These are phyloP conservation scores for Cavenderia fasciculata DNA, from an alignment of 78 protist species.

Conservation along the genomic window DNA sequence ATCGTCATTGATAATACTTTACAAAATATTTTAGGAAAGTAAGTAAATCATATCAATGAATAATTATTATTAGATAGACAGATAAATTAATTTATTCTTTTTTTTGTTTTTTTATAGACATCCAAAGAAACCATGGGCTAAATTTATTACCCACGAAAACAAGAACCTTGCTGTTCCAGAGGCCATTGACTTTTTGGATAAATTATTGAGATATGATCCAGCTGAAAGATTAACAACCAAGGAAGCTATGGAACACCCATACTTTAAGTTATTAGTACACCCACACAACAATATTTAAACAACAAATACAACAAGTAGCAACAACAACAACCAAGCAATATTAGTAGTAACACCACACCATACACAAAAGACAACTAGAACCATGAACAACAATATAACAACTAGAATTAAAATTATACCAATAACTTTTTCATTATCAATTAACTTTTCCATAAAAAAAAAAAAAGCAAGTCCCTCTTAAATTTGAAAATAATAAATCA, in stretches of 20 bases:
- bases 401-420: neutral
- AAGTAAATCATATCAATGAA: neutral
- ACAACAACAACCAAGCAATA: neutral
- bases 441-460: neutral
- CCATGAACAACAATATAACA: neutral
- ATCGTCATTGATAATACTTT: slow-evolving; percentile 89
- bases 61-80: neutral
- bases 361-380: neutral
- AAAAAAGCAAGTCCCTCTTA: neutral
- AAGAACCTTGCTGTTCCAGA: slow-evolving; percentile 91
- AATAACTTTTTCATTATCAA: neutral
- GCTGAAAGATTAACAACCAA: slow-evolving; percentile 81
- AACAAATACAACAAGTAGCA: neutral
- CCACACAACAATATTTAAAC: slow-evolving; percentile 6
- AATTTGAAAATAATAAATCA: neutral
- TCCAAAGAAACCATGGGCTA: slow-evolving; percentile 89
- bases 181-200: slow-evolving; percentile 97
- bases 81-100: neutral
- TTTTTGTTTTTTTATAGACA: slow-evolving; percentile 33
- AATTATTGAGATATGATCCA: slow-evolving; percentile 95
- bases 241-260: slow-evolving; percentile 85
- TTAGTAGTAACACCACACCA: too few species aligned
- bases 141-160: slow-evolving; percentile 85
- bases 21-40: slow-evolving; percentile 87
- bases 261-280: slow-evolving; percentile 56